These are phyloP conservation scores for Trichomonas tenax DNA, from an alignment of 208 protist species.

Conservation along the genomic window DNA sequence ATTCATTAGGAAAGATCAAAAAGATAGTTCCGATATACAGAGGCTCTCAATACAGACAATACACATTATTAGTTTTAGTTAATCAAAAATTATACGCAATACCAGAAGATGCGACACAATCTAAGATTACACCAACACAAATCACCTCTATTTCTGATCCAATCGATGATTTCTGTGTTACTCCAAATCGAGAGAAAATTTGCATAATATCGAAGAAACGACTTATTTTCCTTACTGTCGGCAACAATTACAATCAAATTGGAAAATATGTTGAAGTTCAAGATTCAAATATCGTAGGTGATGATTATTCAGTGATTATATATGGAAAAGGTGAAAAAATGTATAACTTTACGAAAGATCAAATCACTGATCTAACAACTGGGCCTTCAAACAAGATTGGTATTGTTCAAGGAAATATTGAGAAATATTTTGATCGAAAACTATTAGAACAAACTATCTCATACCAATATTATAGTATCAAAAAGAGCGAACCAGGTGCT, in stretches of 20 bases:
- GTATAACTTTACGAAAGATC: not conserved
- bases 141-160: not conserved
- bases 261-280: not conserved
- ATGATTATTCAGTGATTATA: not conserved
- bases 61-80: not conserved
- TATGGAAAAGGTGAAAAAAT: not conserved
- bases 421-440: not conserved
- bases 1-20: not conserved
- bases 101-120: not conserved
- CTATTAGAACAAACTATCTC: not conserved
- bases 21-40: not conserved
- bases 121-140: not conserved
- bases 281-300: not conserved
- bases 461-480: not conserved
- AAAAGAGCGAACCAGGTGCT: not conserved
- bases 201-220: not conserved
- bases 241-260: not conserved
- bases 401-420: not conserved
- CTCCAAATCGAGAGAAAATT: not conserved
- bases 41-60: not conserved
- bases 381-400: not conserved
- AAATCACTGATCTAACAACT: not conserved
- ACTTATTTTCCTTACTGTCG: not conserved
- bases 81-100: not conserved
- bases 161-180: not conserved